phyloP scores from a whole-genome alignment of 352 stramenopile genomes.

The Globisporangium cylindrosporum region DNA sequence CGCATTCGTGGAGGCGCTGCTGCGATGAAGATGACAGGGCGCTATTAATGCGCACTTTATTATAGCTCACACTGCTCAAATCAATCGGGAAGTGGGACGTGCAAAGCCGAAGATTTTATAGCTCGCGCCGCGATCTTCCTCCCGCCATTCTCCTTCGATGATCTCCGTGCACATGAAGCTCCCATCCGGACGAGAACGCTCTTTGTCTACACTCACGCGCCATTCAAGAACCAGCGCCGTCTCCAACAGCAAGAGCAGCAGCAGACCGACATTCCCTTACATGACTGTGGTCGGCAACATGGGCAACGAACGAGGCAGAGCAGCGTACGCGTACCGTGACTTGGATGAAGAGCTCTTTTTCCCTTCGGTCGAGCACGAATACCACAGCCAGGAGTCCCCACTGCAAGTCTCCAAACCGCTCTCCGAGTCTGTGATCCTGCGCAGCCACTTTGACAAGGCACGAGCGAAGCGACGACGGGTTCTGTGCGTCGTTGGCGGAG shows the following conservation, averaged over 20 bases:
- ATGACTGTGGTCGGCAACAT: conserved; percentile 10
- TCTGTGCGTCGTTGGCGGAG: background rate
- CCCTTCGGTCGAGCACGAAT: conserved; percentile 11
- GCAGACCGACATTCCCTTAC: background rate
- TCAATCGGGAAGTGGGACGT: background rate
- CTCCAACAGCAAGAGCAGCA: background rate
- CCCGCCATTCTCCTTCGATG: background rate
- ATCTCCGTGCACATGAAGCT: background rate
- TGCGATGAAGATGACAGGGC: background rate
- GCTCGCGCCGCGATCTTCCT: background rate
- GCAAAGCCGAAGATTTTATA: background rate
- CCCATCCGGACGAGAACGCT: background rate
- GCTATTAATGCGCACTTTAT: conserved; percentile 1
- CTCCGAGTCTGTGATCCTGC: conserved; percentile 18
- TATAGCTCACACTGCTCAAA: background rate
- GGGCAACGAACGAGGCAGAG: conserved; percentile 8
- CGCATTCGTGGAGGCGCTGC: background rate
- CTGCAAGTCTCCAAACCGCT: background rate
- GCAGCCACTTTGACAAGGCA: conserved; percentile 16
- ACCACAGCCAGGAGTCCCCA: conserved; percentile 19
- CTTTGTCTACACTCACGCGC: background rate
- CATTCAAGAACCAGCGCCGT: background rate
- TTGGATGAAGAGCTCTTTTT: conserved; percentile 18
- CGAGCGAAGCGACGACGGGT: conserved; percentile 3
- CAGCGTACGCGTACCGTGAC: conserved; percentile 18